Base-by-base conservation (phyloP, 176 grass and related monocot genomes). In the Olyra latifolia region DNA sequence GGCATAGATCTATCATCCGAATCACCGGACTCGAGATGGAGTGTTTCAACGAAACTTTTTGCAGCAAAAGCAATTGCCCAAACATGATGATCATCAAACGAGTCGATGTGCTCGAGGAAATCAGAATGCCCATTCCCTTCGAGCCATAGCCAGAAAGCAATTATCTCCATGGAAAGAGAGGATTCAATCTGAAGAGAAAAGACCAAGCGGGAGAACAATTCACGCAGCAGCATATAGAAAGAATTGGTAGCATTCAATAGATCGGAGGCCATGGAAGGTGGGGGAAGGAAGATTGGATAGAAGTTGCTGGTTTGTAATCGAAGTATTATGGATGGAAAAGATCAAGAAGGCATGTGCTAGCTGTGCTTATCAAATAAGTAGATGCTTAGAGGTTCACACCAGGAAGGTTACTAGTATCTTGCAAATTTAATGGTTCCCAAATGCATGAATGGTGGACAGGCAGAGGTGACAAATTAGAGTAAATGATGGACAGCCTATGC, bases 61-160 rank as follows among this genome's bases (percentile, higher is more conserved):
- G n/a, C 83, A 16, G 23, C 23, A 9, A 1, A 12, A 55, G 57
- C 75, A 38, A 85, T 65, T 2, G 16, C 47, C 4, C 0, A 6
- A 24, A 85, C 35, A 12, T 38, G 47, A 14, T 65, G 1, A 42
- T 85, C 27, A 38, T 61, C 60, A n/a, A 72, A 35, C 0, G 24
- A 12, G 3, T 65, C 19, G 55, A 79, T 10, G 46, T 57, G 27
- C 8, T 61, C 57, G 14, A 85, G 75, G 35, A 73, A 85, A 64
- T 65, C 68, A 14, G 4, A 48, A 46, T 73, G 57, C 2, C 76
- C 75, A 25, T 73, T 85, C 10, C 24, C 76, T 67, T 94, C 80
- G 7, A 89, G 39, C 89, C 89, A 94, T 65, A 94, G 1, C 86
- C 92, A 94, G 22, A 86, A 94, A 2, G 92, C 80, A 4, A 91